Conservation (phyloP, 2,329 filamentous ascomycete genomes). For the Dactylonectria macrodidyma region DNA sequence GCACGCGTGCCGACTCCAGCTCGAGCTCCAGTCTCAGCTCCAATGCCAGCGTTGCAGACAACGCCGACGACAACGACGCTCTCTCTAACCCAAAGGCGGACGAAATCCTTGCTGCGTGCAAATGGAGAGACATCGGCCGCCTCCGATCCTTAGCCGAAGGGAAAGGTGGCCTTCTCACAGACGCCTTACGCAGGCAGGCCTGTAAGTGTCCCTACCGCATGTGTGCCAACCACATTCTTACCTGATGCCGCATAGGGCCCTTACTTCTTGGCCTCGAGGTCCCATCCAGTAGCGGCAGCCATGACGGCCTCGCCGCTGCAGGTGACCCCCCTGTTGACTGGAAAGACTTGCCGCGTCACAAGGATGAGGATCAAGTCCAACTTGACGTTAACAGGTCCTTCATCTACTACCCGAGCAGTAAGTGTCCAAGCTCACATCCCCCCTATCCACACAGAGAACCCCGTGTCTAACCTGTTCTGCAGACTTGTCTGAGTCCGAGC, state of each 20-base stretch:
- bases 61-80: slow-evolving; percentile 31
- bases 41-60: slow-evolving; percentile 18
- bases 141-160: slow-evolving; percentile 74
- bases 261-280: slow-evolving; percentile 65
- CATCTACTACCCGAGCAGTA: slow-evolving; percentile 92
- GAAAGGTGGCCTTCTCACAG: slow-evolving; percentile 76
- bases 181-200: slow-evolving; percentile 78
- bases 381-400: slow-evolving; percentile 97
- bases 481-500: slow-evolving; percentile 79
- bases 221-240: slow-evolving; percentile 26
- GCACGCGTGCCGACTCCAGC: slow-evolving; percentile 24
- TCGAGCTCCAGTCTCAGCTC: slow-evolving; percentile 31
- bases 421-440: neutral
- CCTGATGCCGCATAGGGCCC: slow-evolving; percentile 67
- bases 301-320: slow-evolving; percentile 29
- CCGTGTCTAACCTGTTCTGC: slow-evolving; percentile 44
- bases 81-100: slow-evolving; percentile 51
- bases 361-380: slow-evolving; percentile 91
- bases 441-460: neutral
- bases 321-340: slow-evolving; percentile 58
- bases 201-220: slow-evolving; percentile 72
- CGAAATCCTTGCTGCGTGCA: slow-evolving; percentile 70
- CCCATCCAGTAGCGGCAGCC: slow-evolving; percentile 23
- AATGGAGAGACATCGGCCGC: slow-evolving; percentile 66
- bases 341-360: slow-evolving; percentile 79